Evolutionary conservation across 208 protist species (phyloP), one percentile per base, ranked within the genome.

Genomic region (Hexamita inflata): DNA sequence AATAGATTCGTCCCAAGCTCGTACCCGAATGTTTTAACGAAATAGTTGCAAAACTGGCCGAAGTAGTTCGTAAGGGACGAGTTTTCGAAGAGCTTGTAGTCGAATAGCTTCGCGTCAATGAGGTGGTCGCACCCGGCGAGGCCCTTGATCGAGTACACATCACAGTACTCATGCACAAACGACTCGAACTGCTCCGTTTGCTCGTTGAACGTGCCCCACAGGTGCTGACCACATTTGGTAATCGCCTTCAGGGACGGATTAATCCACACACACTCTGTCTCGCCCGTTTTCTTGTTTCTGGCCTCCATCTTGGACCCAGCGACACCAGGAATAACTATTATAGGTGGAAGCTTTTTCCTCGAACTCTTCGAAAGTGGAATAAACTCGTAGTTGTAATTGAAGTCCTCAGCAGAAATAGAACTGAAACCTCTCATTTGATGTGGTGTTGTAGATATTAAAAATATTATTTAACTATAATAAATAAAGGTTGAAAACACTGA

Each of bases 241-340:
- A 38, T 38, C 34, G 60, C 24, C 13, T 15, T 66, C 13, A 66
- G 60, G 15, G 60, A 38, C 34, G 15, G 24, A 34, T 66, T 66
- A 30, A 66, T 15, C 60, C 60, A 66, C 26, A 30, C 60, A 24
- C 15, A 15, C 30, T 66, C 60, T 38, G 34, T 30, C 30, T 66
- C 34, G 29, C 30, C 60, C 15, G 15, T 66, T 30, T 66, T 66
- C 15, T 38, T 38, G 34, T 66, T 66, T 42, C 42, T 19, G 9
- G 40, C 9, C 38, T 19, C 9, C 2, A 70, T 7, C 15, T 42
- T 30, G 4, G 64, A 70, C 4, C 64, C 64, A 38, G 30, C 26
- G 2, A 70, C 64, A n/a, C 64, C 64, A 19, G 64, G 64, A 70
- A 70, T n/a, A 11, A 70, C 4, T 15, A 70, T 40, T n/a, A 70